These are phyloP conservation scores for Pseudonitzschia multiseries DNA, from an alignment of 108 stramenopile genomes.

Conservation along the genomic window DNA sequence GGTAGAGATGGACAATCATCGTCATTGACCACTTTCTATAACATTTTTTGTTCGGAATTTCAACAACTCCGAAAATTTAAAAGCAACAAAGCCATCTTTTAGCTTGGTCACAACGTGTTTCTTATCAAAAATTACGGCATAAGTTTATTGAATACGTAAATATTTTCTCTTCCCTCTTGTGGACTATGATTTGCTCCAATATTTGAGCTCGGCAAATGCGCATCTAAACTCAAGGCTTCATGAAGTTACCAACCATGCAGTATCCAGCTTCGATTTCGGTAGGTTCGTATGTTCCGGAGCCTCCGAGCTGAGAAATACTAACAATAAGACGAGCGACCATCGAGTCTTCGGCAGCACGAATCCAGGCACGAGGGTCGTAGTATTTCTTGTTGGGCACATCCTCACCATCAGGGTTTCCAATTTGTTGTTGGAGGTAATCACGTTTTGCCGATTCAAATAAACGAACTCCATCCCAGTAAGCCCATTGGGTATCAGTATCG, in stretches of 20 bases:
- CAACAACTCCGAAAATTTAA: too few relatives aligned
- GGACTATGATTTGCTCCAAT: too few relatives aligned
- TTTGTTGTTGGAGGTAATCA: constrained; percentile 85
- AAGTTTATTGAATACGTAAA: too few relatives aligned
- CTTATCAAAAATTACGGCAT: too few relatives aligned
- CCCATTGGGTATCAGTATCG: constrained; percentile 47
- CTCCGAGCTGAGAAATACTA: constrained; percentile 71
- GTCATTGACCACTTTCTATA: too few relatives aligned
- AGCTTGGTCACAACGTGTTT: too few relatives aligned
- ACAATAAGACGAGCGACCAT: constrained; percentile 65
- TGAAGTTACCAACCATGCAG: neutral
- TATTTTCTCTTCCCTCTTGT: too few relatives aligned
- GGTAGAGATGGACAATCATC: too few relatives aligned
- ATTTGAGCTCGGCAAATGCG: too few relatives aligned
- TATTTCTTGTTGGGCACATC: constrained; percentile 94
- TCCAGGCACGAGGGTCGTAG: constrained; percentile 90
- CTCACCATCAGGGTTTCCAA: constrained; percentile 88
- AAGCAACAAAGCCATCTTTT: too few relatives aligned
- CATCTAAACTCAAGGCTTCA: neutral
- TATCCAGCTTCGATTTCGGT: neutral
- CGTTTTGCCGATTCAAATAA: constrained; percentile 56
- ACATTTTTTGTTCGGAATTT: too few relatives aligned
- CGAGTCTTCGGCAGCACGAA: constrained; percentile 87
- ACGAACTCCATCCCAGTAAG: constrained; percentile 78
- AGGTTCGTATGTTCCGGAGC: constrained; percentile 43